Evolutionary conservation across 805 yeast species (phyloP).

Genomic region (Candida ponderosae): DNA sequence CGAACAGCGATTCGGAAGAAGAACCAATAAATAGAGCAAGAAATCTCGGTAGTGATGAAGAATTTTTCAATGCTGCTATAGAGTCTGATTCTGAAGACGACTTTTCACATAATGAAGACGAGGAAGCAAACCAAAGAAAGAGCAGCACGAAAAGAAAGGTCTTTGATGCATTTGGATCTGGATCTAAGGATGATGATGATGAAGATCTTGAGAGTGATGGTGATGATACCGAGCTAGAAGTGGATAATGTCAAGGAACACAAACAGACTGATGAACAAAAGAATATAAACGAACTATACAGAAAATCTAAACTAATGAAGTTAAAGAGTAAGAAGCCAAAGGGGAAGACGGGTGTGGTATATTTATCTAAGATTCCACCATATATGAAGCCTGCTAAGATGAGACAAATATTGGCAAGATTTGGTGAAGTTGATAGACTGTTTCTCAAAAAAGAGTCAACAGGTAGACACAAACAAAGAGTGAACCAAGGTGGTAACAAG

Average conservation of each 20-base stretch:
- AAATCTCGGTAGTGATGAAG: slow-evolving; percentile 18
- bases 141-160: slow-evolving; percentile 3
- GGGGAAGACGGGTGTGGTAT: slow-evolving; percentile 83
- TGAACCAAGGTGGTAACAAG: slow-evolving; percentile 87
- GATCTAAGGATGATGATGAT: slow-evolving; percentile 11
- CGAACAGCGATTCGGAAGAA: too few relatives aligned
- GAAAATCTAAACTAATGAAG: slow-evolving; percentile 48
- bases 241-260: background rate
- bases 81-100: slow-evolving; percentile 19
- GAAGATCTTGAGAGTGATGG: slow-evolving; percentile 13
- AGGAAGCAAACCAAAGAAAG: slow-evolving; percentile 14
- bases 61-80: slow-evolving; percentile 9
- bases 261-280: slow-evolving; percentile 14
- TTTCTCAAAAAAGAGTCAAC: slow-evolving; percentile 83
- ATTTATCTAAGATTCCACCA: slow-evolving; percentile 86
- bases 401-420: slow-evolving; percentile 69
- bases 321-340: slow-evolving; percentile 49
- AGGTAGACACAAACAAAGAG: slow-evolving; percentile 52
- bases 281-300: slow-evolving; percentile 35
- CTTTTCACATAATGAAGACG: slow-evolving; percentile 21
- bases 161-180: slow-evolving; percentile 16
- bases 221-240: slow-evolving; percentile 13
- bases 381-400: slow-evolving; percentile 94
- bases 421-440: slow-evolving; percentile 83
- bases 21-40: too few relatives aligned